phyloP scores from a whole-genome alignment of 1,284 basidiomycete genomes.

The Fomitiporia mediterranea region DNA sequence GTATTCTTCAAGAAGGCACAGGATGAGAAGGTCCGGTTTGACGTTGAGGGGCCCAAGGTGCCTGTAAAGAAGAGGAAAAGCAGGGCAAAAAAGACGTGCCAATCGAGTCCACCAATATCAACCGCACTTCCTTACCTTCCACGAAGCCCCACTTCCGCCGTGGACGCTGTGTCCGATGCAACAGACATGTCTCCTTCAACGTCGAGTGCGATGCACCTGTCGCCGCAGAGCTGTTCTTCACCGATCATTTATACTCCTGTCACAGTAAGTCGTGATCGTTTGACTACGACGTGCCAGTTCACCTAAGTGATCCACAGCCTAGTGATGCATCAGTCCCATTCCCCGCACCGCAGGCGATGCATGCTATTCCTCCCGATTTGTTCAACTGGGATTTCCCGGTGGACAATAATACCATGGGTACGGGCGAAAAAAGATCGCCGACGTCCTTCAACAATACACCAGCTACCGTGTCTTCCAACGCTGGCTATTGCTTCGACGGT shows the following conservation, averaged over 20 bases:
- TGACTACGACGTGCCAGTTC: too few relatives aligned
- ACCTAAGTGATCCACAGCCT: neutral
- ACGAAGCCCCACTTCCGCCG: neutral
- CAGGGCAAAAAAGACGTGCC: slow-evolving; percentile 25
- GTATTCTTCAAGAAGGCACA: slow-evolving; percentile 4
- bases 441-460: too few relatives aligned
- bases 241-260: neutral
- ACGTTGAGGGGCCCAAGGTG: neutral
- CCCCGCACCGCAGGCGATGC: neutral
- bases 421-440: too few relatives aligned
- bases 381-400: neutral
- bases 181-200: neutral
- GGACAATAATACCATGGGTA: too few relatives aligned
- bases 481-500: too few relatives aligned
- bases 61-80: slow-evolving; percentile 22
- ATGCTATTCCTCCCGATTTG: neutral
- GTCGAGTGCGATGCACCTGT: neutral
- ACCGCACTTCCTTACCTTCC: slow-evolving; percentile 26
- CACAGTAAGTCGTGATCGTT: too few relatives aligned
- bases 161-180: neutral
- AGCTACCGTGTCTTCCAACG: too few relatives aligned
- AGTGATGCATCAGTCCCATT: neutral
- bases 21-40: neutral
- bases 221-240: neutral
- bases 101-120: slow-evolving; percentile 29